phyloP scores from a whole-genome alignment of 2,329 filamentous ascomycete genomes.

The Lachnellula suecica region DNA sequence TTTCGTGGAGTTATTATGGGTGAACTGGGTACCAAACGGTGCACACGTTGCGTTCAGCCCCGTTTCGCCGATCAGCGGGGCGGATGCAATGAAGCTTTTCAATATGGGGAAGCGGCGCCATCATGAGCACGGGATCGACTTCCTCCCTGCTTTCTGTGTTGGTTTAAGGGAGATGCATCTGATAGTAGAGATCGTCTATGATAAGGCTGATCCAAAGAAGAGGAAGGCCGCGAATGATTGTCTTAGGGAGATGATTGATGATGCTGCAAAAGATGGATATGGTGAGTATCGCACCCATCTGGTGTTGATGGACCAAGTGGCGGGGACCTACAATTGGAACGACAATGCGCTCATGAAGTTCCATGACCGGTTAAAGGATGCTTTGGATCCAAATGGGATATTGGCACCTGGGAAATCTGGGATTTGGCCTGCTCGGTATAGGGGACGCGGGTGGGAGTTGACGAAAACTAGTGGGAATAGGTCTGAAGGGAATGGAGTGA shows the following conservation, averaged over 20 bases:
- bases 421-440: conserved; percentile 17
- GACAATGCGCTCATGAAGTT: conserved; percentile 41
- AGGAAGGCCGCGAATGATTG: conserved; percentile 34
- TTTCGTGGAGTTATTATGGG: conserved; percentile 37
- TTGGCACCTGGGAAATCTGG: conserved; percentile 46
- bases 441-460: conserved; percentile 5
- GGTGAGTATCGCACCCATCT: conserved; percentile 47
- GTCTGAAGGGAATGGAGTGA: conserved; percentile 5
- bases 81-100: conserved; percentile 44
- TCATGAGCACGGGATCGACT: conserved; percentile 46
- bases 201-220: conserved; percentile 40
- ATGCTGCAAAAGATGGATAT: conserved; percentile 39
- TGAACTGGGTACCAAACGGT: conserved; percentile 52
- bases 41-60: conserved; percentile 49
- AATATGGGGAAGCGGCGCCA: conserved; percentile 47
- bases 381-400: conserved; percentile 47
- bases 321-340: conserved; percentile 42
- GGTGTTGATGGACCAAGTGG: conserved; percentile 44
- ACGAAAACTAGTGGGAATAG: conserved; percentile 3
- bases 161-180: conserved; percentile 45
- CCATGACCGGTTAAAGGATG: conserved; percentile 45
- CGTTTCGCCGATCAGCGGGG: conserved; percentile 34
- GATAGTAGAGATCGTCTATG: conserved; percentile 54
- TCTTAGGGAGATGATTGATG: conserved; percentile 41
- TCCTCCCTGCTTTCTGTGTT: conserved; percentile 50